phyloP scores from a whole-genome alignment of 768 basidiomycete genomes.

The Suillus alpinus region DNA sequence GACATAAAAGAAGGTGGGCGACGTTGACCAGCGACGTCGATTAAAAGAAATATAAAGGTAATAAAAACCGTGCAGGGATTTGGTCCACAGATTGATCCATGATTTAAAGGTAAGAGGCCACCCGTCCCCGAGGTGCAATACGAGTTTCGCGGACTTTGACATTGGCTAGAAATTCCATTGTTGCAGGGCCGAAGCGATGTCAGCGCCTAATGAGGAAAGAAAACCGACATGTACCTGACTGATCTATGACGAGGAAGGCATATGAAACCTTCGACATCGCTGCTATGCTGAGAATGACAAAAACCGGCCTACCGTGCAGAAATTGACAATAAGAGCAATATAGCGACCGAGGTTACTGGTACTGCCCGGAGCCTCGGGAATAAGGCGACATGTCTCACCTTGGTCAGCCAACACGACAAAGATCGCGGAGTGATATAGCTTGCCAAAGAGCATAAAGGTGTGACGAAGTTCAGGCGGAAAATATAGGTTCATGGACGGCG shows the following conservation, averaged over 20 bases:
- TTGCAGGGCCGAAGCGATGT: conserved; percentile 9
- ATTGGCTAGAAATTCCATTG: conserved; percentile 20
- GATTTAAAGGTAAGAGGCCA: conserved; percentile 20
- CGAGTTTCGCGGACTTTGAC: conserved; percentile 11
- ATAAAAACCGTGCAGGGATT: conserved; percentile 9
- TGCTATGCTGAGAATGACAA: conserved; percentile 20
- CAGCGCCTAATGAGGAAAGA: conserved; percentile 4
- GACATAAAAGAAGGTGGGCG: conserved; percentile 20
- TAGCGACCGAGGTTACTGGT: conserved; percentile 5
- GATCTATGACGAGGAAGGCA: conserved; percentile 2
- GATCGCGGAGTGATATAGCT: background rate
- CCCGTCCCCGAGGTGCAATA: conserved; percentile 8
- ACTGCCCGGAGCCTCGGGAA: conserved; percentile 12
- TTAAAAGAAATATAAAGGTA: conserved; percentile 15
- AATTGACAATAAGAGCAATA: conserved; percentile 4
- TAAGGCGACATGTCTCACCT: conserved; percentile 30
- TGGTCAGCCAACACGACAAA: conserved; percentile 25
- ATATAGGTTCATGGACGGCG: background rate
- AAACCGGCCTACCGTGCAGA: conserved; percentile 3
- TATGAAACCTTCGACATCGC: background rate
- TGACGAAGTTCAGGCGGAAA: background rate
- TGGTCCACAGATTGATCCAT: background rate
- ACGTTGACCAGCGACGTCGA: conserved; percentile 48
- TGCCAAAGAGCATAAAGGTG: background rate
- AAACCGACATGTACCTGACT: background rate